A percentile compares a stretch with the other conserved stretches of the same genome.
phyloP scores from a whole-genome alignment of 768 basidiomycete species.

The Pleurotus ostreatus region DNA sequence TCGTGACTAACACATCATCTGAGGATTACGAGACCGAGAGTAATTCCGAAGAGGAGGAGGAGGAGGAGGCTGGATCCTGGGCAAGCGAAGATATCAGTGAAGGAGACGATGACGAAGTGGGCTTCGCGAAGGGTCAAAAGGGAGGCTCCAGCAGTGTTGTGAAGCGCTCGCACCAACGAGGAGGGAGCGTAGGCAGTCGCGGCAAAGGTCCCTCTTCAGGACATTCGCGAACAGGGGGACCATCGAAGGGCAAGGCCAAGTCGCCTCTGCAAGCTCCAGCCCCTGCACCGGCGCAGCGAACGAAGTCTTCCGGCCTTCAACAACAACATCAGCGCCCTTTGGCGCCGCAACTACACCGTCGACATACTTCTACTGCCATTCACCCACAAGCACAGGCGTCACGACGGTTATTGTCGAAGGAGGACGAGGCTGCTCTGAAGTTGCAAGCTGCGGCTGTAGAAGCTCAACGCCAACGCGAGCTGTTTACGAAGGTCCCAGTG shows the following conservation, averaged over 20 bases:
- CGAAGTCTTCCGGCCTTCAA: background rate
- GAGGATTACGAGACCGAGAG: slow-evolving; percentile 13
- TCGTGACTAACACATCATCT: slow-evolving; percentile 13
- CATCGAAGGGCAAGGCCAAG: background rate
- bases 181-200: slow-evolving; percentile 5
- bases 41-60: slow-evolving; percentile 36
- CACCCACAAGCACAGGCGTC: background rate
- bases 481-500: slow-evolving; percentile 70
- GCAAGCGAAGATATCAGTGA: slow-evolving; percentile 52
- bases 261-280: background rate
- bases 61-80: slow-evolving; percentile 50
- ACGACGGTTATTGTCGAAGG: slow-evolving; percentile 8
- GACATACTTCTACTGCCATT: slow-evolving; percentile 1
- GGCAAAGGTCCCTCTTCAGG: background rate
- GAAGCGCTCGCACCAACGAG: slow-evolving; percentile 13
- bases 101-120: slow-evolving; percentile 31
- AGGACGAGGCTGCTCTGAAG: slow-evolving; percentile 16
- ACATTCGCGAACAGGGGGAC: background rate
- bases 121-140: slow-evolving; percentile 9
- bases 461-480: slow-evolving; percentile 59
- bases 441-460: slow-evolving; percentile 57
- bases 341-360: background rate
- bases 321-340: background rate
- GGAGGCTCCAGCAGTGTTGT: background rate
- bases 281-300: background rate